Conservation (phyloP, 2,329 filamentous ascomycete species). For the Fusarium sp. region DNA sequence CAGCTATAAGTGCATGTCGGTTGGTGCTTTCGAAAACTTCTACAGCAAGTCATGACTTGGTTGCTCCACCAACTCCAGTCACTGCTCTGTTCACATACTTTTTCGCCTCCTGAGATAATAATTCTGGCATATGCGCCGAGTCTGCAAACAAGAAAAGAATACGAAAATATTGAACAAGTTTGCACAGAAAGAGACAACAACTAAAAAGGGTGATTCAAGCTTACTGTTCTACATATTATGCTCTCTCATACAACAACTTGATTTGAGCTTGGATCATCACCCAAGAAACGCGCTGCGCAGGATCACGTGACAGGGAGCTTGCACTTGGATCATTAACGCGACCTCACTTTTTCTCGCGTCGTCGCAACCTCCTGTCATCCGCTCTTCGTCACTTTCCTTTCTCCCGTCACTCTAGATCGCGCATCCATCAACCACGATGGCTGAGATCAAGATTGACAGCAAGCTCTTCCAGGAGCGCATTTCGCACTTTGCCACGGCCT, state of each 20-base stretch:
- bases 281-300: constrained; percentile 40
- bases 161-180: background rate
- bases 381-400: constrained; percentile 37
- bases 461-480: constrained; percentile 94
- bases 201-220: background rate
- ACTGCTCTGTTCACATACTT: background rate
- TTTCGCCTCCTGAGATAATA: background rate
- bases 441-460: constrained; percentile 95
- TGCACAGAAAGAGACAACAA: background rate
- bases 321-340: constrained; percentile 55
- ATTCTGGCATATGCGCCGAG: background rate
- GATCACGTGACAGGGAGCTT: constrained; percentile 51
- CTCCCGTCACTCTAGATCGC: constrained; percentile 45
- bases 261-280: constrained; percentile 37
- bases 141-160: background rate
- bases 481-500: constrained; percentile 85
- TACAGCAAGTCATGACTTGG: background rate
- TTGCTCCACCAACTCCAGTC: constrained; percentile 38
- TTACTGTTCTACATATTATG: background rate
- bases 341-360: constrained; percentile 56
- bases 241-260: background rate
- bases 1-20: background rate
- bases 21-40: background rate
- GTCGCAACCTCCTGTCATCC: constrained; percentile 43
- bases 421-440: constrained; percentile 62